Base-by-base conservation (phyloP, 176 grass and related monocot genomes). In the Guadua angustifolia region DNA sequence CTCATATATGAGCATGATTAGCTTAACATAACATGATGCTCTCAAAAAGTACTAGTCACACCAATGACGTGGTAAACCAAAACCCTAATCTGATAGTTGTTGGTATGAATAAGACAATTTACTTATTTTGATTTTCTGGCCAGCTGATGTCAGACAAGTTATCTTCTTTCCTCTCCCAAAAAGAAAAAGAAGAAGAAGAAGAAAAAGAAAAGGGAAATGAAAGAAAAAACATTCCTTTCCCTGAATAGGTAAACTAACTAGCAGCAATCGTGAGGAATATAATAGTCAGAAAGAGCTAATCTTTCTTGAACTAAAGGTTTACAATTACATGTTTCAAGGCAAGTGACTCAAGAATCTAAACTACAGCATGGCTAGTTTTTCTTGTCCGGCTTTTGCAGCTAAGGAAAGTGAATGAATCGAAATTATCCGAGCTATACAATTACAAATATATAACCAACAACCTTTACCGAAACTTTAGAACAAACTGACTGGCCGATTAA, bases 321-420 rank as follows among this genome's bases (percentile, higher is more conserved):
- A 90, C 88, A 90, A 86, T 74, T 86, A 90, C 72, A 86, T 33
- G 13, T 86, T 86, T 79, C 49, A 90, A 68, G 74, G 79, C 89
- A 75, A 87, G 5, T 52, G 61, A 87, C 75, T 75, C 43, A 47
- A 80, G 29, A 79, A 53, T 69, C 89, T 90, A 90, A 86, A 87
- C 67, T 90, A 90, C n/a, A 79, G 69, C 61, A 87, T 16, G 69
- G 9, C 73, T 47, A 83, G 66, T 73, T 86, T 38, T 26, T 72
- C 26, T 50, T 74, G 51, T 79, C 43, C 22, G 5, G 17, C 53
- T 79, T 51, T 80, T 79, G 84, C 60, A 87, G 22, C 89, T 83
- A 74, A 73, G 29, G 62, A 12, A 87, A 87, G 80, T 79, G 88
- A 87, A 90, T 47, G 81, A 90, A 90, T 90, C 61, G 44, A 84